phyloP scores from a whole-genome alignment of 148 eudicot genomes.

The Suaeda aralocaspica region DNA sequence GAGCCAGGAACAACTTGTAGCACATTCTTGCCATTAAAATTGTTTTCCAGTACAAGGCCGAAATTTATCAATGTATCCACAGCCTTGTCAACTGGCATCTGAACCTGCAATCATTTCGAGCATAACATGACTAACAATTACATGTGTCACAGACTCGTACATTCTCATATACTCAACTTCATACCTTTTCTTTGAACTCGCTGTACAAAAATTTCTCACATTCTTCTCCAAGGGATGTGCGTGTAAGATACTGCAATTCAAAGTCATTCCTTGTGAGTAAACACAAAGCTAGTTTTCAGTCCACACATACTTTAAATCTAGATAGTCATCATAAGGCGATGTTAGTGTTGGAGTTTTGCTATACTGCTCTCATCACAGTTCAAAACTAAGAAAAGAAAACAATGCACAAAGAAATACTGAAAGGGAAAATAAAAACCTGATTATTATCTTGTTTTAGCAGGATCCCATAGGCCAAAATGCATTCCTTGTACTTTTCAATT shows the following conservation, averaged over 20 bases:
- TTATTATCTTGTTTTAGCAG: constrained; percentile 52
- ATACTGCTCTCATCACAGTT: too few relatives aligned
- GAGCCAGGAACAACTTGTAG: constrained; percentile 50
- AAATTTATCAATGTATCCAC: constrained; percentile 53
- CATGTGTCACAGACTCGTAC: background rate
- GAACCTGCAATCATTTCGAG: constrained; percentile 43
- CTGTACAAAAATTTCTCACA: constrained; percentile 69
- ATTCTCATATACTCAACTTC: background rate
- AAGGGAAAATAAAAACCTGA: constrained; percentile 59
- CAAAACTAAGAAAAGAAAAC: too few relatives aligned
- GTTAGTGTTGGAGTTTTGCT: background rate
- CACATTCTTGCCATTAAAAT: constrained; percentile 29
- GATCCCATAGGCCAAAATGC: constrained; percentile 78
- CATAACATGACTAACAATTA: background rate
- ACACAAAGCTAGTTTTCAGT: background rate
- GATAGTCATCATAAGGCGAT: background rate
- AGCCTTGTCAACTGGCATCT: constrained; percentile 79
- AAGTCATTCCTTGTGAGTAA: background rate
- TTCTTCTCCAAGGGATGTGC: constrained; percentile 46
- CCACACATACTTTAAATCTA: too few relatives aligned
- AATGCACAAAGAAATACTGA: background rate
- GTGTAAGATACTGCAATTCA: constrained; percentile 45
- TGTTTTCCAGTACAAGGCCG: constrained; percentile 52
- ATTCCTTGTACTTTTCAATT: constrained; percentile 94
- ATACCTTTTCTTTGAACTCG: constrained; percentile 64